Evolutionary conservation across 345 rosid genomes (phyloP), one percentile per base, ranked within the genome.

Genomic region (Populus deltoides): DNA sequence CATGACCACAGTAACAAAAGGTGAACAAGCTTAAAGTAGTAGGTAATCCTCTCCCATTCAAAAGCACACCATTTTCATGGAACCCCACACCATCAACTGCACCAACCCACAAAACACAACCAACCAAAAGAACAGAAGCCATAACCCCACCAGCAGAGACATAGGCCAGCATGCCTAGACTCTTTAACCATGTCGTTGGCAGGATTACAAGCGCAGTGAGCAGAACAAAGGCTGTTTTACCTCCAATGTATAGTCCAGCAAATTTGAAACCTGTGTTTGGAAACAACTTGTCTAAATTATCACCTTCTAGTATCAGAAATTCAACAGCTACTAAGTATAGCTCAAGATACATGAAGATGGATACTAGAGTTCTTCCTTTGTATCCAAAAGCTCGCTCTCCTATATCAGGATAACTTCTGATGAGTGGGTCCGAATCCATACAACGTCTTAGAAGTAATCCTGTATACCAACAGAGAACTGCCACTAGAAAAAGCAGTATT

Each of bases 181-280:
- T 89, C 86, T 82, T 88, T 53, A 92, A 62, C 96, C 96, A 92
- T 49, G 96, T 89, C 25, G 93, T 89, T 16, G 96, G 96, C 77
- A 89, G 33, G 38, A 92, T 81, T 38, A 89, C 13, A 1, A 92
- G 85, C 27, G 89, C 84, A 43, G 86, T 57, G 8, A 92, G 77
- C 77, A 90, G 77, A 22, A 92, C 85, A 81, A 90, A 92, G 4
- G 83, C 90, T 68, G 87, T 86, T 73, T 78, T 92, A 20, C 92
- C 93, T 17, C 83, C 78, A 51, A 92, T 62, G 35, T 78, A 83
- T 18, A 85, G 43, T 29, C 88, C 80, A 7, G 61, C 87, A 4
- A 90, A 24, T 45, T 62, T 66, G 70, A 92, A 80, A 15, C 36
- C 66, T 72, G 22, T 71, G 77, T 88, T 66, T 1, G 96, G 93